phyloP scores from a whole-genome alignment of 176 grass and related monocot genomes.

The Chloris gayana region DNA sequence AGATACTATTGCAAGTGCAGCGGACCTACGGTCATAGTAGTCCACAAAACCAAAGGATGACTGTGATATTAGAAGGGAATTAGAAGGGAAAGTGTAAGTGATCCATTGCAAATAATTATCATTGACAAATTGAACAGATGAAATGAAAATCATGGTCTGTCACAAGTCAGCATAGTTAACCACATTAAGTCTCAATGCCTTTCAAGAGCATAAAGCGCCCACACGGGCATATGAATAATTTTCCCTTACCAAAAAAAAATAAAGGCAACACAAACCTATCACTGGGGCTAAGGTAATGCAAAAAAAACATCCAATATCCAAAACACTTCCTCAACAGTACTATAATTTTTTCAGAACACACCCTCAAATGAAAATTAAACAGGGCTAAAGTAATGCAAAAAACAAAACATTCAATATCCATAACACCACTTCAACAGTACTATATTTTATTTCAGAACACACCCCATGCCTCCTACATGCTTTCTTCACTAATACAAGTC shows the following conservation, averaged over 20 bases:
- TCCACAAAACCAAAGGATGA: constrained; percentile 99
- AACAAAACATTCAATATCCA: neutral
- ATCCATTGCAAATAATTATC: constrained; percentile 12
- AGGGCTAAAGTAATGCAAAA: neutral
- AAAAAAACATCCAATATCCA: no score
- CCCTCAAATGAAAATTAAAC: neutral
- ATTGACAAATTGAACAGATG: constrained; percentile 14
- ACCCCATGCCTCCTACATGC: neutral
- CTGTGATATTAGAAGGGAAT: constrained; percentile 47
- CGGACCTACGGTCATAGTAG: constrained; percentile 92
- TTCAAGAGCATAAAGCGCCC: neutral
- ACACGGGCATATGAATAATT: neutral
- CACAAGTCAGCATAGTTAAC: constrained; percentile 5
- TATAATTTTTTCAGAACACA: no score
- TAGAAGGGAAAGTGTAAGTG: constrained; percentile 1
- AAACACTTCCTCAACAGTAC: no score
- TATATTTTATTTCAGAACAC: neutral
- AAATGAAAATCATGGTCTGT: constrained; percentile 8
- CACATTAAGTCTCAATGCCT: neutral
- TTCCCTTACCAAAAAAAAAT: no score
- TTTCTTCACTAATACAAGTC: neutral
- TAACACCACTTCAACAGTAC: neutral
- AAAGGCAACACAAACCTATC: no score
- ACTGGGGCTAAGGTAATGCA: no score
- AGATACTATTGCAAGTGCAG: constrained; percentile 89